Evolutionary conservation across 2,329 filamentous ascomycete species (phyloP), one percentile per base, ranked within the genome.

Genomic region (Biscogniauxia mediterranea): DNA sequence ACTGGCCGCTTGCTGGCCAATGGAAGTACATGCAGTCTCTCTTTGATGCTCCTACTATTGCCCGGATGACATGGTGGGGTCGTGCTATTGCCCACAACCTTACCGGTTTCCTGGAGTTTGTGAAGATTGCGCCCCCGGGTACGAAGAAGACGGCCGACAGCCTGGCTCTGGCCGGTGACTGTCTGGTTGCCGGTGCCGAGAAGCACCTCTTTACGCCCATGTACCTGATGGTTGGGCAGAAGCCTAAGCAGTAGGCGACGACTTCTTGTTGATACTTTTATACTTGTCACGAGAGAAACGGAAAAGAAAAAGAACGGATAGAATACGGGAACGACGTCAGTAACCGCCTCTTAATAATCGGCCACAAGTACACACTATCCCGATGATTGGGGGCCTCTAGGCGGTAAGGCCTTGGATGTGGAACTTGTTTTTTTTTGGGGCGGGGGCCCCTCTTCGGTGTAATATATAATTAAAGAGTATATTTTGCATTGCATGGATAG

Each of bases 181-280:
- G 87, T 70, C 81, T 98, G 56, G 93, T 97, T 21, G 92, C 91
- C 54, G 94, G 94, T 77, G 94, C 88, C 42, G 86, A 87, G 76
- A 84, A 93, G 80, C 91, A 96, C 77, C 85, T 98, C n/a, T 98
- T 98, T 80, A 98, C 94, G 1, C 94, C 94, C 60, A 98, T 98
- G 94, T 97, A 97, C 80, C 82, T 98, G 73, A 97, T 97, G 92
- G 86, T 97, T 62, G 94, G 87, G 63, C 88, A 91, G 79, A 97
- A 97, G 84, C 92, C 94, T 3, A 70, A 70, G 56, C 74, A 79
- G 68, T 78, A 73, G 68, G 56, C 55, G 20, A 52, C 23, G 52
- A 21, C 20, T 56, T 51, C 20, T 56, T 21, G 50, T 5, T 3
- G 19, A 32, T 51, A 26, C 53, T 13, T 28, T 19, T 15, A 50